Evolutionary conservation across 805 yeast species (phyloP), one percentile per base, ranked within the genome.

Genomic region (Kodamaea leandrae): DNA sequence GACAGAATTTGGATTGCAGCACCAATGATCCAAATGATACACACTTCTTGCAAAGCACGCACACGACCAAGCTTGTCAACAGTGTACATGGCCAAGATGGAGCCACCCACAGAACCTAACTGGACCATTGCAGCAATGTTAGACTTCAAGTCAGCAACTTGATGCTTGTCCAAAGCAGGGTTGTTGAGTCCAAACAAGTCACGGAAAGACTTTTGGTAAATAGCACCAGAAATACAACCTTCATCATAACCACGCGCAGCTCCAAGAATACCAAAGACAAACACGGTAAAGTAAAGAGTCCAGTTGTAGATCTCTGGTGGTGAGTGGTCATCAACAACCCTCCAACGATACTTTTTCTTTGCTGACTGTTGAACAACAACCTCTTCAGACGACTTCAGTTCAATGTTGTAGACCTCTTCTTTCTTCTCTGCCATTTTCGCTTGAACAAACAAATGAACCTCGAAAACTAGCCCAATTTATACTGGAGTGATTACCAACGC

Each of bases 241-340:
- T 78, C 83, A 53, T 78, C 83, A 34, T 64, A 69, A 10, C 83
- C 83, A 56, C 83, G 59, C 4, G 79, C 78, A 24, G 74, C 64
- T 5, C 83, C 83, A 33, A 77, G 54, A 13, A 77, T 54, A 35
- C 83, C 83, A 57, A 77, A 78, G 3, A 75, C 64, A 23, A 71
- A 57, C 12, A 75, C 71, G 1, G 76, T 63, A 33, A 68, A 47
- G 54, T 60, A 75, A 26, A 78, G 62, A 4, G 70, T 66, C 52
- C 58, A 44, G 60, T 77, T 77, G 48, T 66, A 76, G 21, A 74
- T 69, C 45, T 75, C 75, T 29, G 55, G 55, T 2, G 78, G 78
- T 0, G 68, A 60, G 39, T 61, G 61, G 32, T 54, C 55, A 37
- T 58, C 61, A 13, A 43, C 51, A 16, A 56, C 47, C 30, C 48